Percentiles rank a stretch among this genome's conserved stretches.
Conservation (phyloP, 1,284 basidiomycete species). For the Takashimella koratensis region DNA sequence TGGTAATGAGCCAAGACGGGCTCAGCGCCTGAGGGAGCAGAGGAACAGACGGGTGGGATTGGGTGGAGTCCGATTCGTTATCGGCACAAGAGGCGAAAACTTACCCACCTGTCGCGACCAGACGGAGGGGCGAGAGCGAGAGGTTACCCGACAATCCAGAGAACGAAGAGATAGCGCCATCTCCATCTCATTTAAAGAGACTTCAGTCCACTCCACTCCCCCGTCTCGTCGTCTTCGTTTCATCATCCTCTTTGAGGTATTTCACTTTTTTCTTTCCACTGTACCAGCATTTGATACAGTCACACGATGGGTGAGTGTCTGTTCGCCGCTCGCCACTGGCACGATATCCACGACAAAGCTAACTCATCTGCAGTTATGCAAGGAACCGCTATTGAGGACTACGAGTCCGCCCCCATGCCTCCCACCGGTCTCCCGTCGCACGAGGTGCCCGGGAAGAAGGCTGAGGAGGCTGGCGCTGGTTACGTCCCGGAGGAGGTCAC, state of each 20-base stretch:
- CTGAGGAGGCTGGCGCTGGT: neutral
- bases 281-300: neutral
- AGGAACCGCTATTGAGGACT: neutral
- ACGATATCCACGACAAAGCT: neutral
- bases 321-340: neutral
- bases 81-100: neutral
- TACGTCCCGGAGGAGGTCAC: constrained; percentile 6
- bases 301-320: neutral
- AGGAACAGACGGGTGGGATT: too few relatives aligned
- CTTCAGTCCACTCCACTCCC: neutral
- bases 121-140: too few relatives aligned
- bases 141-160: too few relatives aligned
- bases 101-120: neutral
- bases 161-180: neutral
- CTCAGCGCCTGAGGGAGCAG: too few relatives aligned
- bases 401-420: neutral
- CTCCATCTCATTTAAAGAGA: neutral
- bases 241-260: neutral
- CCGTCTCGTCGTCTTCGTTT: neutral
- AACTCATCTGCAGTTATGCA: neutral
- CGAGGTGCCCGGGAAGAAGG: neutral
- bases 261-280: too few relatives aligned
- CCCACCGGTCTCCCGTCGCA: neutral
- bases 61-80: neutral
- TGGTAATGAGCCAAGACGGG: too few relatives aligned